phyloP scores from a whole-genome alignment of 129 eudicot genomes.

The Saposhnikovia divaricata region DNA sequence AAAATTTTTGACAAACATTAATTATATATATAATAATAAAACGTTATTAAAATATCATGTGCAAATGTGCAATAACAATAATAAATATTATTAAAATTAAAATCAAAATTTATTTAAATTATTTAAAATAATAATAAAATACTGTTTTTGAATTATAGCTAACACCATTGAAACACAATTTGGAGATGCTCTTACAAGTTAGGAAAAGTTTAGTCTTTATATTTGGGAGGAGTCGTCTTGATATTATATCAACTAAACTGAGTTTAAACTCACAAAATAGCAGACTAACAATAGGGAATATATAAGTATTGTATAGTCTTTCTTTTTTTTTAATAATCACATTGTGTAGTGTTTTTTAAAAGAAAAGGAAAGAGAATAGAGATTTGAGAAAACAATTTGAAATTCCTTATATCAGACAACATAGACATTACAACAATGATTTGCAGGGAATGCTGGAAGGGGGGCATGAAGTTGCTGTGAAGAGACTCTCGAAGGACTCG shows the following conservation, averaged over 20 bases:
- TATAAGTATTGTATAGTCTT: neutral
- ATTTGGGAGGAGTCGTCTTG: neutral
- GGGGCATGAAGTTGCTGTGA: constrained; percentile 1
- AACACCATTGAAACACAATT: no score
- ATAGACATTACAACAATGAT: neutral
- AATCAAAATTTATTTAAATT: no score
- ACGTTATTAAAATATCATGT: no score
- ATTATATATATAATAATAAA: no score
- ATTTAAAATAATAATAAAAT: no score
- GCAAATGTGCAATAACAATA: no score
- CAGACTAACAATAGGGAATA: neutral
- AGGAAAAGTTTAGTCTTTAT: neutral
- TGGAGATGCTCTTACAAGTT: no score
- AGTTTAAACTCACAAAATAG: neutral
- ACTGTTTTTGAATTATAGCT: no score
- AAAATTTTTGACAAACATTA: no score
- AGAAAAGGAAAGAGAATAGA: neutral
- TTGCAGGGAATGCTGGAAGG: constrained; percentile 1
- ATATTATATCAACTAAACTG: neutral
- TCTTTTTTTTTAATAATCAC: no score
- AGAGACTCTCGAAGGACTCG: constrained; percentile 3
- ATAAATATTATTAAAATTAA: no score
- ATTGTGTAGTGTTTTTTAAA: neutral
- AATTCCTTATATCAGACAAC: neutral
- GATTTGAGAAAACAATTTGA: neutral